Evolutionary conservation across 768 basidiomycete genomes (phyloP), one percentile per base, ranked within the genome.

Genomic region (Podaxis sp.): DNA sequence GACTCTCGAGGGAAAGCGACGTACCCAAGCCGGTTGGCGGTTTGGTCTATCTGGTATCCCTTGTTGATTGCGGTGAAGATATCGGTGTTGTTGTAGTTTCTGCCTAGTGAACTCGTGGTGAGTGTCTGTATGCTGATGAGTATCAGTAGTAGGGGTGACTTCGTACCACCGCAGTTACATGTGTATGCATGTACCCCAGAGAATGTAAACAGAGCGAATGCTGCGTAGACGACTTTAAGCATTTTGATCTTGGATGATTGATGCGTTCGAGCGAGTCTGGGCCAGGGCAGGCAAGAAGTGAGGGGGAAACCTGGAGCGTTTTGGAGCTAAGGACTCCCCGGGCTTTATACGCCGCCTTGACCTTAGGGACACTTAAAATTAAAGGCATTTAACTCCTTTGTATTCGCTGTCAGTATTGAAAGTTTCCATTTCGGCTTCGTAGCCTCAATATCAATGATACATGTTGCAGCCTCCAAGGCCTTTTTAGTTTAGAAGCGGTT

Each of bases 21-120:
- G 5, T 24, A 59, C 58, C n/a, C 50, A n/a, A 24, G 22, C 25
- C 52, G 58, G 25, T 51, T 59, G 19, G 58, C 58, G 4, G 58
- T 49, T 59, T 52, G 33, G 36, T 59, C 58, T 37, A 59, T 59
- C 27, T 43, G 47, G 49, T 59, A 38, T 2, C 22, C 58, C 25
- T 37, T 38, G 50, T 59, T 59, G 19, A 59, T 38, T 2, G 58
- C 50, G 36, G 36, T 19, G 13, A 59, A 59, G 13, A 59, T 59
- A 8, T 59, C 58, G 22, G 17, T 36, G 33, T 59, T 59, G 24
- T 36, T 59, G 49, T 59, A 59, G 3, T n/a, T n/a, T 25, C 58
- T 50, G 19, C 49, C 58, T 59, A 24, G 36, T 9, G 17, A 2
- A 9, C 43, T 19, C 7, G 7, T 17, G 7, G 9, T n/a, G 15